A percentile compares a stretch with the other conserved stretches of the same genome.
phyloP scores from a whole-genome alignment of 176 grass and related monocot genomes.

The Elymus sibiricus region DNA sequence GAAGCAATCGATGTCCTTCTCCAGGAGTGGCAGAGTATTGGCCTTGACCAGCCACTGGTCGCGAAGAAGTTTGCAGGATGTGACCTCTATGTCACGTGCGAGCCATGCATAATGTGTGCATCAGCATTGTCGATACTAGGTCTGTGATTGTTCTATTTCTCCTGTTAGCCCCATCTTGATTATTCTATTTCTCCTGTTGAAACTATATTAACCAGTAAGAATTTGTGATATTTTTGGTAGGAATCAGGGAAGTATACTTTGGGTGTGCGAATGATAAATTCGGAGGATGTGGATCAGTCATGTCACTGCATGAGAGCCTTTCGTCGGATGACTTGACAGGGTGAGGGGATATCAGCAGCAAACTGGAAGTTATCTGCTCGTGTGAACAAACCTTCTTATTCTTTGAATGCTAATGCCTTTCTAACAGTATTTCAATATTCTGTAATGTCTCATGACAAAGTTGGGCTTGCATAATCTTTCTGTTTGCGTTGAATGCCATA shows the following conservation, averaged over 20 bases:
- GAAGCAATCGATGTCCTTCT: constrained; percentile 85
- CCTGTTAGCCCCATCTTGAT: neutral
- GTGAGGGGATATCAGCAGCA: constrained; percentile 26
- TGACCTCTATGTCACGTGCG: constrained; percentile 87
- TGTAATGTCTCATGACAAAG: neutral
- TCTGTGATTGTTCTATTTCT: constrained; percentile 11
- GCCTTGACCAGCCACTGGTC: constrained; percentile 56
- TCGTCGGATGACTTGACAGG: constrained; percentile 40
- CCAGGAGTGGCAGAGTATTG: constrained; percentile 71
- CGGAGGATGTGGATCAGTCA: constrained; percentile 88
- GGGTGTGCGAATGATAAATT: constrained; percentile 95
- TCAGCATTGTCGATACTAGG: constrained; percentile 82
- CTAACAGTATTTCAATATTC: neutral
- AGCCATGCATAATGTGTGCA: constrained; percentile 95
- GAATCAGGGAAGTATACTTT: constrained; percentile 77
- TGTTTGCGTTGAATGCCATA: neutral
- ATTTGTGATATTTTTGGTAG: constrained; percentile 35
- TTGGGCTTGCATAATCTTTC: neutral
- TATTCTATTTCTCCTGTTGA: neutral
- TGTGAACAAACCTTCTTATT: neutral
- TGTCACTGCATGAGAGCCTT: constrained; percentile 61
- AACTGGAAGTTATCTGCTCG: neutral
- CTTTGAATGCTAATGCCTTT: neutral
- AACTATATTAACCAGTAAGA: neutral
- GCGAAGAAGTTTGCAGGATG: constrained; percentile 69